These are phyloP conservation scores for Yamadazyma oceani DNA, from an alignment of 1,139 yeast genomes.

Conservation along the genomic window DNA sequence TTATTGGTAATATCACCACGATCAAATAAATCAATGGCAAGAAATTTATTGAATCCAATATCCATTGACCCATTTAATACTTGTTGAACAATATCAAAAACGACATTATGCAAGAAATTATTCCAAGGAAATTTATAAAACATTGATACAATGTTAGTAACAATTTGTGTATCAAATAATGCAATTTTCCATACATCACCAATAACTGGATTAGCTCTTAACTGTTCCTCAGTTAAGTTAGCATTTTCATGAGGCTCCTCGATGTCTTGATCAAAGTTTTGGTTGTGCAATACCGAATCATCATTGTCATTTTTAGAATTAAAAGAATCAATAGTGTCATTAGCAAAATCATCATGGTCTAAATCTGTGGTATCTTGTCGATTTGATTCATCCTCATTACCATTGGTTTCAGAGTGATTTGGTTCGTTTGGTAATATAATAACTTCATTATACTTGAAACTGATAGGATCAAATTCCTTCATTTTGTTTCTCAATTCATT, in stretches of 20 bases:
- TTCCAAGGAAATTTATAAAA: conserved; percentile 97
- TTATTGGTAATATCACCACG: conserved; percentile 75
- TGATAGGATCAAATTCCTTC: conserved; percentile 47
- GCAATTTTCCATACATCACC: conserved; percentile 91
- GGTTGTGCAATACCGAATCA: conserved; percentile 27
- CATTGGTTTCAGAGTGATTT: conserved; percentile 12
- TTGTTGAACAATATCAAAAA: conserved; percentile 96
- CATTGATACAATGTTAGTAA: conserved; percentile 75
- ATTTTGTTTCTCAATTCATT: conserved; percentile 61
- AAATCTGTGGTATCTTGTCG: conserved; percentile 11
- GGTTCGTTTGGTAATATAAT: conserved; percentile 35
- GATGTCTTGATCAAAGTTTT: conserved; percentile 29
- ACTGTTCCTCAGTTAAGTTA: conserved; percentile 53
- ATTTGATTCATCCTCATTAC: conserved; percentile 15
- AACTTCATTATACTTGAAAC: conserved; percentile 49
- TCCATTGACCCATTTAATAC: conserved; percentile 95
- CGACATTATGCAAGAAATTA: conserved; percentile 94
- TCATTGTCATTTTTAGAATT: conserved; percentile 26
- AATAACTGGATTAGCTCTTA: conserved; percentile 74
- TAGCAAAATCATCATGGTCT: conserved; percentile 26
- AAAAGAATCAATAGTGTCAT: conserved; percentile 50
- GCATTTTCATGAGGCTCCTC: conserved; percentile 54
- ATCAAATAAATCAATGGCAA: conserved; percentile 84
- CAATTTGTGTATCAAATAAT: conserved; percentile 76
- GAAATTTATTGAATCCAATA: conserved; percentile 77